Percentiles rank a stretch among this genome's conserved stretches.
Evolutionary conservation across 2,329 filamentous ascomycete species (phyloP).

Genomic region (Aspergillus melleus): DNA sequence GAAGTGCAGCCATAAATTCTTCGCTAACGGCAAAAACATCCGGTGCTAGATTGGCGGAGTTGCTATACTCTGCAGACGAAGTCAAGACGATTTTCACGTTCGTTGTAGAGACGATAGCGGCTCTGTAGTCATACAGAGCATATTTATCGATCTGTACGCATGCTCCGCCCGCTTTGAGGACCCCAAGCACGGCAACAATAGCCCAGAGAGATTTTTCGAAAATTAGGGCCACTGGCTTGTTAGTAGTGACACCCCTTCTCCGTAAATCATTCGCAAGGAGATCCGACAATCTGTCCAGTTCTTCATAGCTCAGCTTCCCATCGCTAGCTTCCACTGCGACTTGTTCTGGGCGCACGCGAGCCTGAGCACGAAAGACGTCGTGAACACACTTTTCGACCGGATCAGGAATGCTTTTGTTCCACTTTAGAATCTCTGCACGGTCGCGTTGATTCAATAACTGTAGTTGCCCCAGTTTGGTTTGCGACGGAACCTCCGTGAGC

Average conservation of each 20-base stretch:
- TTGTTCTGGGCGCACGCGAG: background rate
- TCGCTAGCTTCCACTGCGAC: background rate
- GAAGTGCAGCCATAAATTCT: background rate
- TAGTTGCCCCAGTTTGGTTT: background rate
- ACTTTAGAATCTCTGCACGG: background rate
- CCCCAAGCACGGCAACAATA: background rate
- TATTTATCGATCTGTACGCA: background rate
- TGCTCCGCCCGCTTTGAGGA: background rate
- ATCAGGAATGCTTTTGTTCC: background rate
- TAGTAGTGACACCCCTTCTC: background rate
- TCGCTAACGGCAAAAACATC: background rate
- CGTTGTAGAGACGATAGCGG: background rate
- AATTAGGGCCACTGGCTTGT: background rate
- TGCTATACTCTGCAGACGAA: background rate
- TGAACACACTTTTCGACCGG: background rate
- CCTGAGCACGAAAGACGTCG: background rate
- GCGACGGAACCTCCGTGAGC: background rate
- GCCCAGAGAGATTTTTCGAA: background rate
- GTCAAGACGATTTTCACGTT: background rate
- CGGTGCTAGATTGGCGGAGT: background rate
- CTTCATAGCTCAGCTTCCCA: background rate
- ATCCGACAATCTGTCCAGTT: background rate
- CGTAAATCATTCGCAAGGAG: background rate
- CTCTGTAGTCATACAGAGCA: background rate
- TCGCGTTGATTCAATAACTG: background rate